Conservation (phyloP, 1,284 basidiomycete genomes). For the Xerocomus cyaneibrunnescens region DNA sequence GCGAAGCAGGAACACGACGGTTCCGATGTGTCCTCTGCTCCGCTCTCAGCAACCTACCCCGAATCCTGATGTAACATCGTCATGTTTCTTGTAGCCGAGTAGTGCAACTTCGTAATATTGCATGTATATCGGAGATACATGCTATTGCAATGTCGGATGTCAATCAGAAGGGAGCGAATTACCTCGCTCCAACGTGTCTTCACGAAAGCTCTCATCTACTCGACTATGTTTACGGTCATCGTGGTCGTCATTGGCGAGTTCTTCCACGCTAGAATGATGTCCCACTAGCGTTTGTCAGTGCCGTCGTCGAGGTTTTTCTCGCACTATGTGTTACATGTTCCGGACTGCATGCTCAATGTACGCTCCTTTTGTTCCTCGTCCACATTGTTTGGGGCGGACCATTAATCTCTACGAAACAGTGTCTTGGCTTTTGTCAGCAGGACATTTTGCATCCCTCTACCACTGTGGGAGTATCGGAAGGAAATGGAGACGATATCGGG, state of each 20-base stretch:
- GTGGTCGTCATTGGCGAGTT: slow-evolving; percentile 44
- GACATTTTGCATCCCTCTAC: slow-evolving; percentile 47
- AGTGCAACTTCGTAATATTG: too few relatives aligned
- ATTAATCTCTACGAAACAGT: slow-evolving; percentile 22
- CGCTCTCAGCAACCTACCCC: too few relatives aligned
- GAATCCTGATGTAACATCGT: slow-evolving; percentile 4
- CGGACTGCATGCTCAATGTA: slow-evolving; percentile 53
- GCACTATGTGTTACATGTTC: slow-evolving; percentile 51
- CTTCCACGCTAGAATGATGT: neutral
- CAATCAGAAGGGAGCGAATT: too few relatives aligned
- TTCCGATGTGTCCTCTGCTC: slow-evolving; percentile 1
- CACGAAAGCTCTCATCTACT: slow-evolving; percentile 43
- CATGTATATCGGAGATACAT: too few relatives aligned
- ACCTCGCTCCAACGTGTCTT: slow-evolving; percentile 38
- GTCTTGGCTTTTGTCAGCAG: slow-evolving; percentile 49
- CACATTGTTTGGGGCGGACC: neutral
- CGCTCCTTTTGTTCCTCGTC: neutral
- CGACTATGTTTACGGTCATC: slow-evolving; percentile 39
- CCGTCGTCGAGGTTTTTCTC: slow-evolving; percentile 55
- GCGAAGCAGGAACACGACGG: slow-evolving; percentile 2
- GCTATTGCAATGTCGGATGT: too few relatives aligned
- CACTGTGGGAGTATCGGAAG: slow-evolving; percentile 46
- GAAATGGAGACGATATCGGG: slow-evolving; percentile 40
- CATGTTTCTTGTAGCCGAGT: too few relatives aligned
- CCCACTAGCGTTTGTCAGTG: slow-evolving; percentile 29